Percentiles rank a stretch among this genome's conserved stretches.
These are phyloP conservation scores for Sporodiniella umbellata DNA, from an alignment of 371 early-diverging fungal genomes.

Conservation along the genomic window DNA sequence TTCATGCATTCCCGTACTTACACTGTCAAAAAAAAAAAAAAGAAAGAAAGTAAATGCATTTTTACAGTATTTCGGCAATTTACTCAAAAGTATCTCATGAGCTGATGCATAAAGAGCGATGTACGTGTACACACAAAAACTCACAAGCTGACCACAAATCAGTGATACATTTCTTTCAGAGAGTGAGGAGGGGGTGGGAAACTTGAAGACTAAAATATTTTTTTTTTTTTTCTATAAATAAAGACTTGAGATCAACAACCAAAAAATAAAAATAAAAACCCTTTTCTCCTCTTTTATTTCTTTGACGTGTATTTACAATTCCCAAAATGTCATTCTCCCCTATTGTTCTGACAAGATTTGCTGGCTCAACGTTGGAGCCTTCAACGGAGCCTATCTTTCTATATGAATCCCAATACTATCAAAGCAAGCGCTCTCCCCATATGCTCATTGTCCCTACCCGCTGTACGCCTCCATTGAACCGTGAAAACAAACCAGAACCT, in stretches of 20 bases:
- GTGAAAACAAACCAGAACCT: slow-evolving; percentile 15
- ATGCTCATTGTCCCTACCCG: slow-evolving; percentile 24
- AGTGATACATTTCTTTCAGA: no score
- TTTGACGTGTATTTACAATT: not conserved
- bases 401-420: slow-evolving; percentile 23
- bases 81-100: not conserved
- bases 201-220: not conserved
- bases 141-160: no score
- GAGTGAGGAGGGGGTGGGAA: not conserved
- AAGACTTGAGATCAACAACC: no score
- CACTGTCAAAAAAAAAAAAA: not conserved
- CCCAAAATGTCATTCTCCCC: not conserved
- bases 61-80: not conserved
- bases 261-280: not conserved
- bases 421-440: slow-evolving; percentile 15
- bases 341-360: slow-evolving; percentile 19
- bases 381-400: slow-evolving; percentile 19
- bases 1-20: not conserved
- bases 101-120: not conserved
- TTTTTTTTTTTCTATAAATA: no score
- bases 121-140: no score
- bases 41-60: not conserved
- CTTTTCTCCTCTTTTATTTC: not conserved
- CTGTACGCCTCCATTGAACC: slow-evolving; percentile 17
- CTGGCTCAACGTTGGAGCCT: slow-evolving; percentile 27